Base-by-base conservation (phyloP, 805 yeast genomes). In the Ogataea wickerhamii region DNA sequence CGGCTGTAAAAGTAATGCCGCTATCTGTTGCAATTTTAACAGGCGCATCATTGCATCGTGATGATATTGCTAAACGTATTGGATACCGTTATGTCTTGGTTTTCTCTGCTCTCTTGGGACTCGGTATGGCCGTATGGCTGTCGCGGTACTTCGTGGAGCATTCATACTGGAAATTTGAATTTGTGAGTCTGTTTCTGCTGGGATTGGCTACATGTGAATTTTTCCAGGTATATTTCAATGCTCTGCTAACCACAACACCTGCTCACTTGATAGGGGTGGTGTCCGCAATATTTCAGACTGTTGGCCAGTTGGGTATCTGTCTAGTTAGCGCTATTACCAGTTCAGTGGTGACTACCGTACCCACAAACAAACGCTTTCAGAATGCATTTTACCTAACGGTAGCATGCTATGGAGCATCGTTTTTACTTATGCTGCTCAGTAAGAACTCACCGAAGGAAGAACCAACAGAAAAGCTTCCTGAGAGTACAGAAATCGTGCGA, bases 1-100 rank as follows among this genome's bases (percentile, higher is more conserved):
- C 71, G 1, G 65, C 69, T 1, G 49, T 67, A 4, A 70, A 67
- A 41, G 38, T 58, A 2, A 41, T 68, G 1, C 71, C 73, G 1
- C 14, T 60, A 16, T 39, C 63, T 6, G 44, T 61, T 8, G 70
- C 67, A 2, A 36, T 65, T 33, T 33, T 51, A 3, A 5, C 57
- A 10, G 66, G 67, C 4, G 49, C 66, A 8, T 5, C 49, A 2
- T 10, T 58, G 4, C 60, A 42, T 22, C 40, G 41, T 6, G 42
- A 39, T 5, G 12, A n/a, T 2, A 23, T 38, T 33, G 44, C 49
- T 12, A 21, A 29, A 3, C 46, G 37, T 16, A 18, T 52, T 41
- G 70, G 45, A 21, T 48, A 45, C 37, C 53, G 28, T 43, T 44
- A 13, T 37, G 47, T 30, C 20, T 45, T 38, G 7, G 49, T 34